A percentile compares a stretch with the other conserved stretches of the same genome.
Conservation (phyloP, 1,284 basidiomycete species). For the Rhizoctonia solani region DNA sequence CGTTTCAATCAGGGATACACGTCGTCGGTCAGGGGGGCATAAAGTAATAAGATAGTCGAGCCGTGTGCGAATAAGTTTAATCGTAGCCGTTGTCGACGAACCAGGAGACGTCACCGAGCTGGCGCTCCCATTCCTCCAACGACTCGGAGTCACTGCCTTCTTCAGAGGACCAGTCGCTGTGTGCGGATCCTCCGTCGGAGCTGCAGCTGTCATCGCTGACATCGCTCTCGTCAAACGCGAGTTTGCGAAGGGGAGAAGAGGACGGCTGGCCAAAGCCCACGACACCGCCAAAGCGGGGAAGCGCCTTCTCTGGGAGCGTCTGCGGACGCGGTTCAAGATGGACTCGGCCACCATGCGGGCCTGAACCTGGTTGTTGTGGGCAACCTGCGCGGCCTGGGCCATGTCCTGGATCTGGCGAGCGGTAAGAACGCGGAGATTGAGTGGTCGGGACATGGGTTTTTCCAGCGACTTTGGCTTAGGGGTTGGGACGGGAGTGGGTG, state of each 20-base stretch:
- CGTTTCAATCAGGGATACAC: constrained; percentile 29
- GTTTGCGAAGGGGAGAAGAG: constrained; percentile 27
- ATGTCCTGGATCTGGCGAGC: constrained; percentile 33
- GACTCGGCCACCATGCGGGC: constrained; percentile 34
- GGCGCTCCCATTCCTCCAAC: constrained; percentile 31
- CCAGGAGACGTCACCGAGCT: constrained; percentile 32
- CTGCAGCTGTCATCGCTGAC: constrained; percentile 30
- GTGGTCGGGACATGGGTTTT: constrained; percentile 11
- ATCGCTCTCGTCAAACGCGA: constrained; percentile 33
- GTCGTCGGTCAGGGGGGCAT: constrained; percentile 26
- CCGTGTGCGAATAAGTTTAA: background rate
- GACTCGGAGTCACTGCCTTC: constrained; percentile 30
- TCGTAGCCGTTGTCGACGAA: constrained; percentile 33
- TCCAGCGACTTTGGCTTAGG: background rate
- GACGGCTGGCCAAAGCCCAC: constrained; percentile 12
- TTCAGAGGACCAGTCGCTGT: constrained; percentile 29
- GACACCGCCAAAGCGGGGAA: constrained; percentile 28
- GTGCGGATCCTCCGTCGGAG: constrained; percentile 18
- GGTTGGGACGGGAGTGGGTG: background rate
- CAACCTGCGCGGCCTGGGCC: constrained; percentile 23
- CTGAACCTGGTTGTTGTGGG: constrained; percentile 34
- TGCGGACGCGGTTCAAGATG: constrained; percentile 28
- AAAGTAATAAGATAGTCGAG: constrained; percentile 5
- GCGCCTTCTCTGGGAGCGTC: constrained; percentile 19
- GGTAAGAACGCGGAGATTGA: constrained; percentile 29